Evolutionary conservation across 805 yeast genomes (phyloP), one percentile per base, ranked within the genome.

Genomic region (Brettanomyces sp.): DNA sequence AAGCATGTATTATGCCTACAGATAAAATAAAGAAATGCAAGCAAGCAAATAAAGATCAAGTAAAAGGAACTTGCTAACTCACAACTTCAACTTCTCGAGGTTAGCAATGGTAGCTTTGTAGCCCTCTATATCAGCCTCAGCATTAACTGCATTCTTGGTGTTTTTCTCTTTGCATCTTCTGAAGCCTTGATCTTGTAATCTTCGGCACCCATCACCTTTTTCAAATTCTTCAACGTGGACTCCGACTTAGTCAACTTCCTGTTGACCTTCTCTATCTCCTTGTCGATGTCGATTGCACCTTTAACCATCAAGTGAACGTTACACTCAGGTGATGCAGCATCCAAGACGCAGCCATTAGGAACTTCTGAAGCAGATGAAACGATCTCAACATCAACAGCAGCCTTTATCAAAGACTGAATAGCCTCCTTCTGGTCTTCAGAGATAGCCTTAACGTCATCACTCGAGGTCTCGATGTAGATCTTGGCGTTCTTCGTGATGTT

Each of bases 241-340:
- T 69, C 65, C 39, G 82, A 77, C 65, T 82, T 84, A 49, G 65
- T 74, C 57, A 90, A 73, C 71, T 85, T 91, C 75, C 79, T 79
- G 58, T 72, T 65, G 36, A 89, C 93, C 75, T 91, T 93, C 55
- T 72, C 61, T 57, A 93, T 85, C 70, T 93, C 98, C 46, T 84
- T 84, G 58, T 89, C 97, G 55, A 90, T 77, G 65, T 91, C 97
- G 55, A 93, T 81, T 62, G 85, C 90, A 45, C 98, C 99, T 74
- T 88, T 90, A 47, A 91, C 96, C 63, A 93, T 74, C 30, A 91
- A 78, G 58, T 88, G 96, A 21, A 90, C 98, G 49, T 80, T 82
- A 63, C 87, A 80, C 46, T 78, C 84, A 42, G 95, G 83, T 48
- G 79, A 77, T 48, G 91, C 87, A 47, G 95, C 77, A 55, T 80